Base-by-base conservation (phyloP, 2,329 filamentous ascomycete genomes). In the Monosporascus sp. region DNA sequence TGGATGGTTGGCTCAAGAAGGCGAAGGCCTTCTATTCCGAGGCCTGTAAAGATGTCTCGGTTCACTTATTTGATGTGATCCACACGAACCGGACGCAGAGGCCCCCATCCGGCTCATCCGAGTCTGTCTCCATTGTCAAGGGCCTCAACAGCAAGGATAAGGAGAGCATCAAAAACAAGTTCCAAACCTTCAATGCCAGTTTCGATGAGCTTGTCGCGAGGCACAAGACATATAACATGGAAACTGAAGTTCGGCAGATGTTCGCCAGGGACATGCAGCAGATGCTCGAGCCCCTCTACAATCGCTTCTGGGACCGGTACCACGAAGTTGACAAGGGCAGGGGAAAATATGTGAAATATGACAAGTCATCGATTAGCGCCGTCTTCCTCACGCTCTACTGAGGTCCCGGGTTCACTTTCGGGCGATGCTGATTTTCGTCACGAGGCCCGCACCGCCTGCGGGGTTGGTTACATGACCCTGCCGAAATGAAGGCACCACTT, bases 251-350 rank as follows among this genome's bases (percentile, higher is more conserved):
- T 35, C 83, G 91, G 44, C 80, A 84, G 57, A 84, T 88, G 72
- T 81, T 97, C 64, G 86, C 85, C 17, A 85, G 87, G 63, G 92
- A 97, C 66, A 87, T 97, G 58, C 90, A 94, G 69, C 86, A 87
- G 63, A 90, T 96, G 74, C 86, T 99, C 52, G 93, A 97, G 73
- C 92, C 93, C 51, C 79, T 99, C 15, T 99, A 99, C 74, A 88
- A 88, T 57, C 82, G 94, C 46, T 99, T 99, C 73, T 97, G 91
- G 85, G 94, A 97, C 72, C 83, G 93, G 28, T 99, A 99, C 69
- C 92, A 97, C 69, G 94, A 97, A 72, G 86, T 97, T 59, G 93
- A 97, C 73, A 97, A 96, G 76, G 94, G 94, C 55, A 95, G 92
- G 74, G 93, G 93, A 62, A 99, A 99, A 72, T 96, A 97, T 72